Evolutionary conservation across 2,329 filamentous ascomycete species (phyloP), one percentile per base, ranked within the genome.

Genomic region (Diaporthe batatas): DNA sequence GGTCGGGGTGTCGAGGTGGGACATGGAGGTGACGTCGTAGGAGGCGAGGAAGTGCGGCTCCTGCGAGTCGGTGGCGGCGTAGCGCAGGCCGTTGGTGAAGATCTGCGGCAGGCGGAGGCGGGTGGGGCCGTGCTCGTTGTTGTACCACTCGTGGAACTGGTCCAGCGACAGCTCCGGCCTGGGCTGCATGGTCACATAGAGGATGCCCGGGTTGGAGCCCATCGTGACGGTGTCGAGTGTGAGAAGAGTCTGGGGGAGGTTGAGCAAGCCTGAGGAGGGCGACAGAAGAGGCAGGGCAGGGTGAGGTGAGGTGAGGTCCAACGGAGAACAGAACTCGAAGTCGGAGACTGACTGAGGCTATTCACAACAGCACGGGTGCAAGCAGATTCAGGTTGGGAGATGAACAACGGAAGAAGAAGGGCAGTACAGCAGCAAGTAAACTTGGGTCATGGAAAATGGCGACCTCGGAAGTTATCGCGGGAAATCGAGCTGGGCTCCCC

Each of bases 131-230:
- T 97, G 94, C 84, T 97, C 94, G 82, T 95, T 96, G 85, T 97
- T 95, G 86, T 97, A 97, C 93, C 94, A 96, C 81, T 97, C 94
- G 82, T 97, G 93, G 83, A 97, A 97, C 78, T 93, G 90, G 75
- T 89, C 86, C 62, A 88, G 82, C 71, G 91, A 86, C 77, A 94
- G 87, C 76, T 87, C 88, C 72, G 89, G 86, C 81, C 89, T 87
- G 77, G 94, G 94, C 83, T 95, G 91, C 92, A 97, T 97, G 21
- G 93, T 95, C 77, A 97, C 94, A 81, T 92, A 94, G 79, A 97
- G 91, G 78, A 95, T 90, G 73, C 94, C 94, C 12, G 89, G 89
- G 70, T 82, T 85, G 69, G 84, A 57, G 6, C 68, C 59, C 73
- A 75, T 75, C 16, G 51, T 67, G 58, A 21, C 34, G 44, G 36